Conservation (phyloP, 805 yeast species). For the Wickerhamomyces pijperi region DNA sequence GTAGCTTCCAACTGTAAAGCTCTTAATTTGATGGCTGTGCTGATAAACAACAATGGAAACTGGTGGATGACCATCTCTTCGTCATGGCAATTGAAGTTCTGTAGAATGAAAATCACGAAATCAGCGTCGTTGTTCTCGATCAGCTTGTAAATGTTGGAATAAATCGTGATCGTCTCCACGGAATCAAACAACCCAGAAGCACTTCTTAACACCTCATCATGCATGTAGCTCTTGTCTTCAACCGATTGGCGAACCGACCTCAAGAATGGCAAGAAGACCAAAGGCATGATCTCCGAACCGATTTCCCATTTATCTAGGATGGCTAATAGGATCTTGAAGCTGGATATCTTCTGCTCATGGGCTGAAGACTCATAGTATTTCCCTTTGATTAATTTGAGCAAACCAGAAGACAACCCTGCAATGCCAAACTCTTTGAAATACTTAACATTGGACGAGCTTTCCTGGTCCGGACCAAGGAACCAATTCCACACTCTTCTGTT, state of each 20-base stretch:
- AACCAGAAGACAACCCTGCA: constrained; percentile 36
- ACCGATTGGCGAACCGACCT: constrained; percentile 28
- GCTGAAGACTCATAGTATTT: constrained; percentile 12
- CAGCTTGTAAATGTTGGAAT: constrained; percentile 48
- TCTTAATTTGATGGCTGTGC: constrained; percentile 31
- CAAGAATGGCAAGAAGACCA: constrained; percentile 56
- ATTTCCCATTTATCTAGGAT: constrained; percentile 94
- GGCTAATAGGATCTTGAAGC: constrained; percentile 56
- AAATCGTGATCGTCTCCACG: constrained; percentile 70
- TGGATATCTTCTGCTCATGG: constrained; percentile 29
- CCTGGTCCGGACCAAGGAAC: constrained; percentile 69
- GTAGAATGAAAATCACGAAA: constrained; percentile 47
- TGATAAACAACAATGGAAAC: constrained; percentile 57
- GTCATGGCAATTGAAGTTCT: constrained; percentile 64
- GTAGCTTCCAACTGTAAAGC: constrained; percentile 31
- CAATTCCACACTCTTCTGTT: constrained; percentile 91
- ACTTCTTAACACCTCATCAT: constrained; percentile 39
- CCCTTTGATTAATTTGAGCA: constrained; percentile 36
- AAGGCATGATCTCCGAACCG: constrained; percentile 64
- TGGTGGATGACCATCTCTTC: constrained; percentile 78
- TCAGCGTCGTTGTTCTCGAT: constrained; percentile 29
- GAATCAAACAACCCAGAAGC: constrained; percentile 74
- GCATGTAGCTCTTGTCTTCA: constrained; percentile 14
- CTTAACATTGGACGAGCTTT: constrained; percentile 6
- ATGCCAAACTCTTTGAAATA: constrained; percentile 57